These are phyloP conservation scores for Pleurotus salmoneostramineus DNA, from an alignment of 768 basidiomycete genomes.

Conservation along the genomic window DNA sequence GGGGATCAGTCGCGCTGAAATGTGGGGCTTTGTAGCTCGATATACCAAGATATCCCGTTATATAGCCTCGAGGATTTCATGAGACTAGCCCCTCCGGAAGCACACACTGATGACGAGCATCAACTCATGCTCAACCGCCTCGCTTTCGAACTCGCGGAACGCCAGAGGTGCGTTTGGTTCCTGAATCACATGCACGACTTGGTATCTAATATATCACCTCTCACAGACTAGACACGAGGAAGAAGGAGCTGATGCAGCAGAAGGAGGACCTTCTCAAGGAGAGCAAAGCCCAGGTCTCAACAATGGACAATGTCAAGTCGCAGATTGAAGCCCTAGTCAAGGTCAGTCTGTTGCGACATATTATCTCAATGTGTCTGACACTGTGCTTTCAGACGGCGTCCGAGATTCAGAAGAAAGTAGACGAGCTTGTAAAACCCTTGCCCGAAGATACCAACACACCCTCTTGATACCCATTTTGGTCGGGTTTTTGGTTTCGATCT, in stretches of 20 bases:
- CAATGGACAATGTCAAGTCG: slow-evolving; percentile 73
- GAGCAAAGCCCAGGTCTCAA: slow-evolving; percentile 67
- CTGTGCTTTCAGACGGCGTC: slow-evolving; percentile 48
- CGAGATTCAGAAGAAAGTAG: slow-evolving; percentile 74
- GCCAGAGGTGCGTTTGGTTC: slow-evolving; percentile 61
- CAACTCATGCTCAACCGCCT: slow-evolving; percentile 86
- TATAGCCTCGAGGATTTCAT: slow-evolving; percentile 68
- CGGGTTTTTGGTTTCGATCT: no score
- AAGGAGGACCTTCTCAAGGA: slow-evolving; percentile 82
- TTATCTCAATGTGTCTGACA: slow-evolving; percentile 1
- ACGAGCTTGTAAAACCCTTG: slow-evolving; percentile 55
- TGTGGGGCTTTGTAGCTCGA: slow-evolving; percentile 48
- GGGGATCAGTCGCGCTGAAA: background rate
- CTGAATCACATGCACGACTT: slow-evolving; percentile 10
- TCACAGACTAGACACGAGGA: slow-evolving; percentile 65
- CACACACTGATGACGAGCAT: slow-evolving; percentile 63
- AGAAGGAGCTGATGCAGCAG: slow-evolving; percentile 61
- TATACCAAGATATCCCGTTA: slow-evolving; percentile 84
- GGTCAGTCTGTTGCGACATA: slow-evolving; percentile 31
- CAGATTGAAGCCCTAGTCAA: slow-evolving; percentile 78
- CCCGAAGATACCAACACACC: slow-evolving; percentile 13
- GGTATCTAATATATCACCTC: background rate
- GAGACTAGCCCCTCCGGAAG: slow-evolving; percentile 64
- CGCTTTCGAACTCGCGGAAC: slow-evolving; percentile 83
- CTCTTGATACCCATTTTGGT: background rate